A percentile compares a stretch with the other conserved stretches of the same genome.
Conservation (phyloP, 1,139 yeast species). For the Hyphopichia khmerensis region DNA sequence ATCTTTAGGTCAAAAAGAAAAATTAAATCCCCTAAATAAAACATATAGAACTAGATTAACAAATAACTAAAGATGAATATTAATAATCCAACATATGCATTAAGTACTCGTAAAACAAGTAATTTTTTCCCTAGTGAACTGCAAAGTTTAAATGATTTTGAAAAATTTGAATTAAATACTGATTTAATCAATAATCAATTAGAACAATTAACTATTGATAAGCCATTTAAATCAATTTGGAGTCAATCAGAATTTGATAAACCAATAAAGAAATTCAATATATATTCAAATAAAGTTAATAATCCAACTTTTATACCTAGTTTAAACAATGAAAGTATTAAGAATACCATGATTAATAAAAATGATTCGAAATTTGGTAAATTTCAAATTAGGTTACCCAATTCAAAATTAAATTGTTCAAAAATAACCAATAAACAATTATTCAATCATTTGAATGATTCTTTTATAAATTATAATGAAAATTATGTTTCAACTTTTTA, state of each 20-base stretch:
- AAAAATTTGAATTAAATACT: neutral
- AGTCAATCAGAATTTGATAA: neutral
- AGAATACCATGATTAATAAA: neutral
- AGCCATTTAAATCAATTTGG: conserved; percentile 3
- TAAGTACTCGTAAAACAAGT: conserved; percentile 7
- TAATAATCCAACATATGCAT: neutral
- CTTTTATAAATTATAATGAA: conserved; percentile 16
- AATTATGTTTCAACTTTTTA: conserved; percentile 35
- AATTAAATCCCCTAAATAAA: too few species aligned
- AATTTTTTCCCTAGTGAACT: conserved; percentile 6
- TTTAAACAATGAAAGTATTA: too few species aligned
- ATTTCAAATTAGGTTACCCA: neutral
- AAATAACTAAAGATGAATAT: too few species aligned
- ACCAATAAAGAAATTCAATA: conserved; percentile 10
- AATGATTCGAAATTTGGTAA: neutral
- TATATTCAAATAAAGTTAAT: conserved; percentile 20
- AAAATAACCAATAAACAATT: neutral
- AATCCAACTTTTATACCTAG: conserved; percentile 27
- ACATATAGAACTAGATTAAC: too few species aligned
- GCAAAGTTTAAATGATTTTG: neutral
- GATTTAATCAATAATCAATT: neutral
- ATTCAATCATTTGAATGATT: neutral
- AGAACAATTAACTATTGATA: neutral
- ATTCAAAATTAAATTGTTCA: neutral
- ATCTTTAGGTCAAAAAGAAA: too few species aligned